phyloP scores from a whole-genome alignment of 2,329 filamentous ascomycete genomes.

The Ophiocordyceps unilateralis region DNA sequence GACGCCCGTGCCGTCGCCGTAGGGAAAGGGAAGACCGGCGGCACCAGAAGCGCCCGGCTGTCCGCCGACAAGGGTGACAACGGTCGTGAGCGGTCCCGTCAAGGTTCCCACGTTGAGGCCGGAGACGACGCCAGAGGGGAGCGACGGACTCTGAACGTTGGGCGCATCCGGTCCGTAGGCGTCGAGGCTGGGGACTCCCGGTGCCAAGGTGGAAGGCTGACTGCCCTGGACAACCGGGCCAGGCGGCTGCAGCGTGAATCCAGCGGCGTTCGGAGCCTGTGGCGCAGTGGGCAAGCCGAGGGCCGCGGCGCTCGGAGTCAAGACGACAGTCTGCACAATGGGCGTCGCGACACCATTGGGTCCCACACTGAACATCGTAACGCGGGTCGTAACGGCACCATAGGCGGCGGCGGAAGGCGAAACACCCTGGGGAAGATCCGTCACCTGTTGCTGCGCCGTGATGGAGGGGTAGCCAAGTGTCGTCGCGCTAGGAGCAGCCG shows the following conservation, averaged over 20 bases:
- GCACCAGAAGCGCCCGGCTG: slow-evolving; percentile 7
- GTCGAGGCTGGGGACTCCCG: slow-evolving; percentile 8
- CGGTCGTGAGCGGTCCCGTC: slow-evolving; percentile 6
- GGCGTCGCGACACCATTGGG: slow-evolving; percentile 14
- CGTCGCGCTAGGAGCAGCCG: slow-evolving; percentile 2
- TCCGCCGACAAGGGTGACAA: slow-evolving; percentile 8
- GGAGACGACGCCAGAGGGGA: slow-evolving; percentile 7
- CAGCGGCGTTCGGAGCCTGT: slow-evolving; percentile 5
- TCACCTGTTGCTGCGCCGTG: slow-evolving; percentile 5
- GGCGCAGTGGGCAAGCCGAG: slow-evolving; percentile 5
- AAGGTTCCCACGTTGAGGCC: slow-evolving; percentile 7
- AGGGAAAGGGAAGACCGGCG: slow-evolving; percentile 4
- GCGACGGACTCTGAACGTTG: slow-evolving; percentile 1
- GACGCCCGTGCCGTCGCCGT: slow-evolving; percentile 4
- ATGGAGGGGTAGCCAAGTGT: slow-evolving; percentile 6
- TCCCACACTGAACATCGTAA: slow-evolving; percentile 14
- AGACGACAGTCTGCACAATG: slow-evolving; percentile 15
- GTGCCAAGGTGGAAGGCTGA: slow-evolving; percentile 1
- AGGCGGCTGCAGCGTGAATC: slow-evolving; percentile 4
- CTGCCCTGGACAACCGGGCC: slow-evolving; percentile 5
- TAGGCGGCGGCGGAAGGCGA: slow-evolving; percentile 4
- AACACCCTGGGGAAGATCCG: slow-evolving; percentile 7
- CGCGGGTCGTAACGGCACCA: slow-evolving; percentile 9
- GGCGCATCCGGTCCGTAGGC: slow-evolving; percentile 9
- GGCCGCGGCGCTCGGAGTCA: slow-evolving; percentile 8